Conservation (phyloP, 495 filamentous ascomycete genomes). For the Tuber brumale region DNA sequence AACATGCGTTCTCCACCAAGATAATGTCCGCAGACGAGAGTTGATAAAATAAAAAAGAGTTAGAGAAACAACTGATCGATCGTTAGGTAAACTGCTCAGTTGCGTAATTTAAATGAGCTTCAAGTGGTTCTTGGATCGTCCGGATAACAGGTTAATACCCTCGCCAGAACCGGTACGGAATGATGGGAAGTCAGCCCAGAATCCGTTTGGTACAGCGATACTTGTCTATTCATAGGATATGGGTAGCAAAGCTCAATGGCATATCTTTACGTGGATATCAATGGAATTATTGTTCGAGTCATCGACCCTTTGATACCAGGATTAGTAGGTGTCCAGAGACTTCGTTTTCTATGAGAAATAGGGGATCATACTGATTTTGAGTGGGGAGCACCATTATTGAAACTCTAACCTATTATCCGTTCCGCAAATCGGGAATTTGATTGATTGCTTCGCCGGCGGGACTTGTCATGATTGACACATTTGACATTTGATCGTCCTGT, state of each 20-base stretch:
- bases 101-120: not conserved
- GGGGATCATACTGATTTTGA: constrained; percentile 25
- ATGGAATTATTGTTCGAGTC: constrained; percentile 1
- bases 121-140: constrained; percentile 6
- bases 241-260: constrained; percentile 2
- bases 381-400: constrained; percentile 12
- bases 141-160: not conserved
- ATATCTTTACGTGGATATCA: constrained; percentile 5
- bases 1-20: not conserved
- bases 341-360: constrained; percentile 25
- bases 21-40: constrained; percentile 4
- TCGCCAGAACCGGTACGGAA: not conserved
- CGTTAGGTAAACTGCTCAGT: constrained; percentile 5
- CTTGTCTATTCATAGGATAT: not conserved
- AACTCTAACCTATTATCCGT: constrained; percentile 31
- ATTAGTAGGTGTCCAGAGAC: constrained; percentile 1
- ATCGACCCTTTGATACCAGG: not conserved
- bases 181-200: not conserved
- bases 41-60: constrained; percentile 4
- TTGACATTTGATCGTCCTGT: constrained; percentile 29
- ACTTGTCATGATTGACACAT: constrained; percentile 31
- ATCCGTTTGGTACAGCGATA: not conserved
- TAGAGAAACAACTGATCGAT: constrained; percentile 5
- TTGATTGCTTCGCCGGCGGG: constrained; percentile 22
- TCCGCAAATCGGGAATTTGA: constrained; percentile 31